Evolutionary conservation across 257 asterid species (phyloP).

Genomic region (Rubia yunnanensis): DNA sequence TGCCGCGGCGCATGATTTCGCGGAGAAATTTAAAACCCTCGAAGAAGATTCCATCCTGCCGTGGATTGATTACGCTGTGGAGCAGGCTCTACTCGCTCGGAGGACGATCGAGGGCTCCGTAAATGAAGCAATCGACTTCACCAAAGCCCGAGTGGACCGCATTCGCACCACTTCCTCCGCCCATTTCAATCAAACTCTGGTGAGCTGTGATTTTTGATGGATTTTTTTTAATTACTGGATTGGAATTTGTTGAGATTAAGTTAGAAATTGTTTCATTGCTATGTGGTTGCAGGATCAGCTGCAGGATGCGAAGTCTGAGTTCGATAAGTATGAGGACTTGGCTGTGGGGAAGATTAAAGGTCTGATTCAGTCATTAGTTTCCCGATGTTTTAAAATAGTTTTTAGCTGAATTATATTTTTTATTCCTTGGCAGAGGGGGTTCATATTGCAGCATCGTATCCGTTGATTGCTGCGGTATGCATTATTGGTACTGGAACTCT

Average conservation of each 20-base stretch:
- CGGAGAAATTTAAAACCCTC: slow-evolving; percentile 18
- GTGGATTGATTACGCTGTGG: slow-evolving; percentile 59
- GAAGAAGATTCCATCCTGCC: slow-evolving; percentile 24
- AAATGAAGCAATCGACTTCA: slow-evolving; percentile 50
- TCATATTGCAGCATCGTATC: slow-evolving; percentile 56
- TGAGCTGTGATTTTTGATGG: slow-evolving; percentile 20
- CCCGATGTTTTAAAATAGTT: slow-evolving; percentile 5
- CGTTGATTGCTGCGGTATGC: slow-evolving; percentile 55
- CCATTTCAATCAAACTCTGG: slow-evolving; percentile 72
- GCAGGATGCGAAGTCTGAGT: slow-evolving; percentile 70
- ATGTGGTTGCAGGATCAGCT: slow-evolving; percentile 57
- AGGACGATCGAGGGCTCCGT: slow-evolving; percentile 37
- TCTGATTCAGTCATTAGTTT: slow-evolving; percentile 13
- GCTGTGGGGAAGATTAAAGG: slow-evolving; percentile 74
- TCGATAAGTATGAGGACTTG: slow-evolving; percentile 52
- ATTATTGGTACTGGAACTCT: slow-evolving; percentile 56
- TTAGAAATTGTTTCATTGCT: slow-evolving; percentile 18
- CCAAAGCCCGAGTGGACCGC: slow-evolving; percentile 67
- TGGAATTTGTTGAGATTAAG: slow-evolving; percentile 1
- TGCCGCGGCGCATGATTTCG: background rate
- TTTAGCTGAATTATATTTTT: slow-evolving; percentile 12
- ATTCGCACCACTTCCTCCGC: slow-evolving; percentile 69
- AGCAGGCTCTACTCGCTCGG: slow-evolving; percentile 63
- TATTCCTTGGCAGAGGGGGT: slow-evolving; percentile 55
- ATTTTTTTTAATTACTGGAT: background rate